Evolutionary conservation across 2,329 filamentous ascomycete species (phyloP), one percentile per base, ranked within the genome.

Genomic region (Sphaerulina populicola): DNA sequence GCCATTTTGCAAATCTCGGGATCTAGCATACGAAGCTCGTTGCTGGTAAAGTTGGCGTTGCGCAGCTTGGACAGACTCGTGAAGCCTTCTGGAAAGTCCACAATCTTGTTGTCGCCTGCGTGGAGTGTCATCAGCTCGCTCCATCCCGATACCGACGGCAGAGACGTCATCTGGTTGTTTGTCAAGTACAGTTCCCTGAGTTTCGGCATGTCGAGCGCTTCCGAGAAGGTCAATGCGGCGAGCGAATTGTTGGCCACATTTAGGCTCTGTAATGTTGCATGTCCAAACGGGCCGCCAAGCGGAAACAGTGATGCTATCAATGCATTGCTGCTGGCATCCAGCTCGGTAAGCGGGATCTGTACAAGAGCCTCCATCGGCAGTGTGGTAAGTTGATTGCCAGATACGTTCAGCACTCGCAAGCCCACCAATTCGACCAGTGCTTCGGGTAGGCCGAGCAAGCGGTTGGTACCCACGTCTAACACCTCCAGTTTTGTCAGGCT

Each of bases 381-480:
- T 2, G 76, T 74, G 44, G 79, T 79, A 27, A 98, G 76, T 47
- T 79, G 77, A 61, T 98, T 98, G 58, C 88, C 81, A 51, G 83
- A 81, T 18, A 96, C 66, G 63, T 95, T 91, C 45, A 97, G 72
- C 8, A 86, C 77, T 23, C 86, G 82, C 29, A 98, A 76, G 21
- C 78, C 78, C 2, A 73, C 72, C 56, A 97, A 77, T 27, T 79
- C 77, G n/a, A 77, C 76, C 1, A 96, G 65, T 10, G 78, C 77
- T 8, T 77, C 70, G 0, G 89, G 87, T 12, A 98, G 72, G 1
- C 76, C 74, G 6, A 83, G 81, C 15, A 98, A 75, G 54, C 81
- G 80, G 69, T 98, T 98, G 11, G 79, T 79, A 56, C 88, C 86
- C 7, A 97, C 64, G 57, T 97, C 90, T 7, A 97, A 73, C 14